A percentile compares a stretch with the other conserved stretches of the same genome.
Conservation (phyloP, 2,329 filamentous ascomycete genomes). For the Colletotrichum orbiculare region DNA sequence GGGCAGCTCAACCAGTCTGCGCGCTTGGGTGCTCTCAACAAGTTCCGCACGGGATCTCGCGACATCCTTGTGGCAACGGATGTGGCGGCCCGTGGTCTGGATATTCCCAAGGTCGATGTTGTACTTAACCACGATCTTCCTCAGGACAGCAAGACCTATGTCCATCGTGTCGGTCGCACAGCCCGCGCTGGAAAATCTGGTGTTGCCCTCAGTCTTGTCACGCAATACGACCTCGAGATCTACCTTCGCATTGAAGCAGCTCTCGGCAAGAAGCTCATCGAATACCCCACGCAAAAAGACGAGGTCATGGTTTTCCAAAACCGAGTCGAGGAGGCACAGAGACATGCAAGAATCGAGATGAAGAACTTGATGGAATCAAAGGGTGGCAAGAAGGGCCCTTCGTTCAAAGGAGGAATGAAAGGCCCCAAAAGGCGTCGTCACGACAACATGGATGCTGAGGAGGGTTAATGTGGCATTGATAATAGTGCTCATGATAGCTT, state of each 20-base stretch:
- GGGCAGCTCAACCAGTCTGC: slow-evolving; percentile 90
- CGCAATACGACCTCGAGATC: slow-evolving; percentile 87
- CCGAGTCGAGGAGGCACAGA: slow-evolving; percentile 85
- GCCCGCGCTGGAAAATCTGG: slow-evolving; percentile 88
- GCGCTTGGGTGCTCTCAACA: slow-evolving; percentile 87
- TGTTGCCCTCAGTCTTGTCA: slow-evolving; percentile 82
- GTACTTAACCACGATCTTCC: slow-evolving; percentile 90
- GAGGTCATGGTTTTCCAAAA: slow-evolving; percentile 86
- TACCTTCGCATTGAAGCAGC: slow-evolving; percentile 85
- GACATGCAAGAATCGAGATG: slow-evolving; percentile 83
- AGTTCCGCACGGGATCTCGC: slow-evolving; percentile 84
- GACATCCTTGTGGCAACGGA: slow-evolving; percentile 94
- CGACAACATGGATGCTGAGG: slow-evolving; percentile 80
- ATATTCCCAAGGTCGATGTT: slow-evolving; percentile 91
- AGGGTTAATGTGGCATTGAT: slow-evolving; percentile 60
- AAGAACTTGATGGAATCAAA: slow-evolving; percentile 80
- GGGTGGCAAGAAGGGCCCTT: slow-evolving; percentile 61
- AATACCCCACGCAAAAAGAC: slow-evolving; percentile 78
- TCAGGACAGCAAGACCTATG: slow-evolving; percentile 87
- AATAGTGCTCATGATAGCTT: too few species aligned
- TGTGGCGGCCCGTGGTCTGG: slow-evolving; percentile 91
- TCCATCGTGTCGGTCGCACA: slow-evolving; percentile 89
- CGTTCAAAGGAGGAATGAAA: slow-evolving; percentile 54
- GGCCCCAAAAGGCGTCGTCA: slow-evolving; percentile 52
- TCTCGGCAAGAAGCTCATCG: slow-evolving; percentile 78